These are phyloP conservation scores for Tilletia setariae DNA, from an alignment of 1,284 basidiomycete genomes.

Conservation along the genomic window DNA sequence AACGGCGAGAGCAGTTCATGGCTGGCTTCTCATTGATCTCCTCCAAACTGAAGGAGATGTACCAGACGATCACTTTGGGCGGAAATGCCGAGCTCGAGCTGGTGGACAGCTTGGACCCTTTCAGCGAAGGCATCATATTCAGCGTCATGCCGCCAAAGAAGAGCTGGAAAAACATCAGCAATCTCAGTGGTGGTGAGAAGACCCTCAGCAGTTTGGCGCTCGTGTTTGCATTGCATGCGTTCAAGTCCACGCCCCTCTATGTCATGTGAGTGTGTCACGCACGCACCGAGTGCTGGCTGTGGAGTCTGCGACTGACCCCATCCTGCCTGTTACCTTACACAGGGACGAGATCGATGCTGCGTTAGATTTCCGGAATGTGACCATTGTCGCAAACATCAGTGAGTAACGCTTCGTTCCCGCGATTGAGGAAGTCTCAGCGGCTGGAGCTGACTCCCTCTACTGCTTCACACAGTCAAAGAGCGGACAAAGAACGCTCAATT, in stretches of 20 bases:
- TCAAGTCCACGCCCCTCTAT: slow-evolving; percentile 94
- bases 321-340: neutral
- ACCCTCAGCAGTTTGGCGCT: slow-evolving; percentile 92
- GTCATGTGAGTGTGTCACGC: slow-evolving; percentile 67
- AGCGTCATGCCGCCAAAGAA: slow-evolving; percentile 99
- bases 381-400: slow-evolving; percentile 89
- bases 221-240: slow-evolving; percentile 91
- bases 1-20: slow-evolving; percentile 94
- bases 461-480: slow-evolving; percentile 31
- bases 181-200: slow-evolving; percentile 93
- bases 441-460: neutral
- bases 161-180: slow-evolving; percentile 95
- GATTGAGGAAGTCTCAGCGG: no score
- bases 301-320: neutral
- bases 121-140: slow-evolving; percentile 96
- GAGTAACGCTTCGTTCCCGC: no score
- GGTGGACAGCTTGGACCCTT: slow-evolving; percentile 96
- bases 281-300: neutral
- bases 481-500: slow-evolving; percentile 85
- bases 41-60: slow-evolving; percentile 98
- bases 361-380: slow-evolving; percentile 95
- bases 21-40: slow-evolving; percentile 91
- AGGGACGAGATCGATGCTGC: slow-evolving; percentile 57
- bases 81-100: slow-evolving; percentile 97
- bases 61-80: slow-evolving; percentile 99